Base-by-base conservation (phyloP, 2,329 filamentous ascomycete genomes). In the Hypoxylon sp. region DNA sequence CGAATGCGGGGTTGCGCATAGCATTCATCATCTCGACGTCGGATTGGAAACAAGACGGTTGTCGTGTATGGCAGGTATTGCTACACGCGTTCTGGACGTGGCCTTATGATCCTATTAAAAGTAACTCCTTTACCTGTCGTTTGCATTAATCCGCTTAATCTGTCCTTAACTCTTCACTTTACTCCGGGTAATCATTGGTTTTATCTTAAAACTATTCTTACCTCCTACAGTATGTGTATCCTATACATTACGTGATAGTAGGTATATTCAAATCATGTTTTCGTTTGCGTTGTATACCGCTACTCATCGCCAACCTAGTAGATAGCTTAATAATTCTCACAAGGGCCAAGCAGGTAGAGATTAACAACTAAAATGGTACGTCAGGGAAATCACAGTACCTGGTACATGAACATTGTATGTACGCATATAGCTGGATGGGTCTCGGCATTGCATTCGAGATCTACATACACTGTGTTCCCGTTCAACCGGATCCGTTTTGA, bases 1-100 rank as follows among this genome's bases (percentile, higher is more conserved):
- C 63, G 46, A 67, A 62, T 71, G 69, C 69, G 66, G 69, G 67
- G 69, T 71, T 66, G 59, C 69, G 60, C 62, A 71, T 61, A 54
- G 39, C 54, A 53, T 65, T 55, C 65, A 68, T 70, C 68, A 70
- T 71, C 48, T 55, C 58, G 37, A 53, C 50, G 58, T 68, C 64
- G 50, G 56, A 67, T 61, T 54, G 44, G 44, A 56, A 59, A 39
- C 27, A 56, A 39, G 50, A 19, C 42, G 47, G 55, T 57, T 51
- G 51, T 52, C 39, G 66, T 62, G 37, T 55, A 54, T 63, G 27
- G 53, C 44, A 51, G 24, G 48, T 51, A 59, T 47, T 56, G 46
- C 35, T 50, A 65, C 51, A 61, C 32, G 32, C 39, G 21, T 24
- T 53, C 24, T 52, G 32, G 46, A 56, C 46, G 37, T 63, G 54